These are phyloP conservation scores for Suillus variegatus DNA, from an alignment of 768 basidiomycete species.

Conservation along the genomic window DNA sequence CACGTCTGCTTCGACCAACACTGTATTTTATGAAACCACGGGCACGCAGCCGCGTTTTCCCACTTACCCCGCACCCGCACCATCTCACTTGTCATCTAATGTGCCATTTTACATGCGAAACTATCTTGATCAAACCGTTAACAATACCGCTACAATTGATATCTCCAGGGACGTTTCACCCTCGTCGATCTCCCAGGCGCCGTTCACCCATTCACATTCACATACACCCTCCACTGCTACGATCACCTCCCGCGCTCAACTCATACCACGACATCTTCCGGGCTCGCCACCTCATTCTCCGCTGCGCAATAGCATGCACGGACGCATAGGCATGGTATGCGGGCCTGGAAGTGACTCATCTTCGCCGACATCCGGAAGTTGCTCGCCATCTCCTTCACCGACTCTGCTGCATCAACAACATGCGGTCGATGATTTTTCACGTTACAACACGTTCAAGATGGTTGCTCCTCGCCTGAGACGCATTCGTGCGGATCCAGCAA, in stretches of 20 bases:
- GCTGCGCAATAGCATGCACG: constrained; percentile 22
- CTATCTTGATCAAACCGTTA: constrained; percentile 3
- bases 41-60: constrained; percentile 33
- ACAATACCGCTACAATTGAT: constrained; percentile 6
- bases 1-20: constrained; percentile 35
- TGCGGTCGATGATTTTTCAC: constrained; percentile 14
- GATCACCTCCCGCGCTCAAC: constrained; percentile 36
- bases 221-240: constrained; percentile 54
- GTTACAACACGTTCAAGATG: constrained; percentile 22
- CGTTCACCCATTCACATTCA: constrained; percentile 44
- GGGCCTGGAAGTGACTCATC: constrained; percentile 50
- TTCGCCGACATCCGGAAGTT: constrained; percentile 59
- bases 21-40: constrained; percentile 70
- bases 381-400: constrained; percentile 51
- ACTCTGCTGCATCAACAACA: constrained; percentile 9
- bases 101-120: constrained; percentile 28
- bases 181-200: constrained; percentile 2
- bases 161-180: constrained; percentile 2
- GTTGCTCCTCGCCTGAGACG: constrained; percentile 18
- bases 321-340: constrained; percentile 16
- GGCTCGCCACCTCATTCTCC: constrained; percentile 34
- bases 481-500: constrained; percentile 14
- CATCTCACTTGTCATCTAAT: constrained; percentile 34
- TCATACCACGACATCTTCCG: constrained; percentile 16
- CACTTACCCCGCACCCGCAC: constrained; percentile 28